Evolutionary conservation across 495 filamentous ascomycete genomes (phyloP), one percentile per base, ranked within the genome.

Genomic region (Aspergillus leporis): DNA sequence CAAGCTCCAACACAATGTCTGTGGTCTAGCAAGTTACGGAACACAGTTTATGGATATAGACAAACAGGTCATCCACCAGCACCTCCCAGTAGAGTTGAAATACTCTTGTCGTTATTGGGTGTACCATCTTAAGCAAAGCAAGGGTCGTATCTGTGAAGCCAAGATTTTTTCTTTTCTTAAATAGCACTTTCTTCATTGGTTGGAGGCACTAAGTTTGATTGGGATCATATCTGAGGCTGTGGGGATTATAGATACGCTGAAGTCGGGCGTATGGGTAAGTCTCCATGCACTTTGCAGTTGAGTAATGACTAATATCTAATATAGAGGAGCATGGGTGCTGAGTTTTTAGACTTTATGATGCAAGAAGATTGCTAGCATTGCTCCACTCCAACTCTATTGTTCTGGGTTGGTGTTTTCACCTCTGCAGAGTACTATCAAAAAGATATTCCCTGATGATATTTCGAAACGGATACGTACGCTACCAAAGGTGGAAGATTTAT

Each of bases 101-200:
- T 75, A 81, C 53, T 59, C 71, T 28, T 82, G 76, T 64, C 64
- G 64, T 12, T 77, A 76, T 61, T 84, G 73, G 53, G 19, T 48
- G 54, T 40, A 73, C 50, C 77, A 85, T 67, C 31, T 79, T 41
- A 41, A 74, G 56, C 55, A 74, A 54, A 71, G 40, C 58, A 66
- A 41, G 4, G 45, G 25, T 19, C 22, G n/a, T n/a, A 23, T 49
- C 40, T 65, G 73, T 46, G 49, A 61, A 36, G 60, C 56, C 48
- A 43, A 51, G 18, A 59, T 72, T n/a, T 46, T 74, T 46, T 31
- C 22, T 10, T 82, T 82, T 38, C 61, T 81, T 16, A 28, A 62
- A 48, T 38, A 65, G 49, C 70, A 81, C 63, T 70, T 83, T 38
- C 70, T 83, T 46, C 67, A 73, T 60, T 78, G 71, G 76, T 32